Evolutionary conservation across 805 yeast genomes (phyloP).

Genomic region (Alloascoidea hylecoeti): DNA sequence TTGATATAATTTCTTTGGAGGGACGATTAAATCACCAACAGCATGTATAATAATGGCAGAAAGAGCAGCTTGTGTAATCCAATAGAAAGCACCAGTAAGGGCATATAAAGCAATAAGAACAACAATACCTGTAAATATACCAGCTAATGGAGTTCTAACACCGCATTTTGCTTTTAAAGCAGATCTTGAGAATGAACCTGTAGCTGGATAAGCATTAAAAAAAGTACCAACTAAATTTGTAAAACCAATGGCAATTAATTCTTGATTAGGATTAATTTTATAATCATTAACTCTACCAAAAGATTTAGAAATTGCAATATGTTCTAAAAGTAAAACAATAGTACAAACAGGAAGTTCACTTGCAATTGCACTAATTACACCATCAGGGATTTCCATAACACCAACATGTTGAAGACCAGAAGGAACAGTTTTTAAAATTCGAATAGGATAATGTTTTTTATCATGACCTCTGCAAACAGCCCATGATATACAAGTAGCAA

Average conservation of each 20-base stretch:
- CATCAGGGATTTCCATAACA: conserved; percentile 47
- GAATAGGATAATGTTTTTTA: conserved; percentile 31
- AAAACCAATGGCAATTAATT: conserved; percentile 84
- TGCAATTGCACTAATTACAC: conserved; percentile 45
- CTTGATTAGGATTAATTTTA: conserved; percentile 87
- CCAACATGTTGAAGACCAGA: conserved; percentile 72
- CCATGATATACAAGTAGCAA: conserved; percentile 77
- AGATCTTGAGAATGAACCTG: conserved; percentile 91
- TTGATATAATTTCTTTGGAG: conserved; percentile 28
- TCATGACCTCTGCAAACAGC: conserved; percentile 42
- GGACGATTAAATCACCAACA: conserved; percentile 71
- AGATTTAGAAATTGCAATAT: conserved; percentile 86
- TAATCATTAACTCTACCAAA: conserved; percentile 89
- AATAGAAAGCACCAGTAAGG: conserved; percentile 72
- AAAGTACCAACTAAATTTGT: conserved; percentile 85
- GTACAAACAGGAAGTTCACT: conserved; percentile 77
- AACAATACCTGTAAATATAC: conserved; percentile 80
- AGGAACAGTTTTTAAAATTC: conserved; percentile 67
- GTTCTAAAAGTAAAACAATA: conserved; percentile 75
- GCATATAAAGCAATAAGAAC: conserved; percentile 79
- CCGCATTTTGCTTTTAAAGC: conserved; percentile 93
- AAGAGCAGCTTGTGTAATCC: conserved; percentile 81
- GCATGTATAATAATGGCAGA: conserved; percentile 89
- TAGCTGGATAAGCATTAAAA: conserved; percentile 88
- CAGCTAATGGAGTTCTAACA: conserved; percentile 88